A percentile compares a stretch with the other conserved stretches of the same genome.
These are phyloP conservation scores for Panicum virgatum DNA, from an alignment of 202 grass and related monocot genomes.

Conservation along the genomic window DNA sequence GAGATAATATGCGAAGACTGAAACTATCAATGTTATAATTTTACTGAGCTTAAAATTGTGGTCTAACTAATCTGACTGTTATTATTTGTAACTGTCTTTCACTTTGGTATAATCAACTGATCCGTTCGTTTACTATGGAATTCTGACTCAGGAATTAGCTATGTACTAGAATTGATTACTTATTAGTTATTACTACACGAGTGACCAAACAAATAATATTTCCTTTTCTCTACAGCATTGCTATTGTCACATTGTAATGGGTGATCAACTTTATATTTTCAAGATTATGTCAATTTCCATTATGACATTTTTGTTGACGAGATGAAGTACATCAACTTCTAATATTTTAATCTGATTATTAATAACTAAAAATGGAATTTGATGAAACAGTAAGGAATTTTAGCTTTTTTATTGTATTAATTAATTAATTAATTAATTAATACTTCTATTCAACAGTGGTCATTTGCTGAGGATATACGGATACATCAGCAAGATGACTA, in stretches of 20 bases:
- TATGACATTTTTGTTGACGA: neutral
- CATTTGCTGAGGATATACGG: neutral
- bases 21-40: neutral
- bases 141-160: neutral
- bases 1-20: neutral
- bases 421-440: no score
- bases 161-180: neutral
- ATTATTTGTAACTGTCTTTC: neutral
- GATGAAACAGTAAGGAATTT: neutral
- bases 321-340: neutral
- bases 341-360: neutral
- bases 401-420: neutral
- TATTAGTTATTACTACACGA: neutral
- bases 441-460: neutral
- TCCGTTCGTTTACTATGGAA: neutral
- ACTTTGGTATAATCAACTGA: neutral
- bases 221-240: neutral
- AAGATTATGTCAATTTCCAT: neutral
- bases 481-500: neutral
- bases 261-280: neutral
- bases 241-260: neutral
- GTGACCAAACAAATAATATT: neutral
- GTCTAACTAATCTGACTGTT: neutral
- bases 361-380: neutral
- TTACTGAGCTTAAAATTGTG: neutral